These are phyloP conservation scores for Heritiera littoralis DNA, from an alignment of 345 rosid genomes.

Conservation along the genomic window DNA sequence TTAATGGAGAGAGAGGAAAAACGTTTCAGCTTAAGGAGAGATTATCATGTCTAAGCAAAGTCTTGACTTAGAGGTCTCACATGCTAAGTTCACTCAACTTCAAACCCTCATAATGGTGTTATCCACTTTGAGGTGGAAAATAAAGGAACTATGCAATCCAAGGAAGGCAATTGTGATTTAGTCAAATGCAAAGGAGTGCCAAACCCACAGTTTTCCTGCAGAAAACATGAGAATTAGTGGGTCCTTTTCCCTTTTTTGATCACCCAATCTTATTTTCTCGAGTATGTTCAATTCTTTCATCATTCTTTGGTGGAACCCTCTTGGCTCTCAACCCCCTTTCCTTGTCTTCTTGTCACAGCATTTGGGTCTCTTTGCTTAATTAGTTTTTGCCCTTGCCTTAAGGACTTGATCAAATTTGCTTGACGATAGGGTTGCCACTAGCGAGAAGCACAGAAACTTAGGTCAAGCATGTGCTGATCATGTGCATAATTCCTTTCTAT, in stretches of 20 bases:
- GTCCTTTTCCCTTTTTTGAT: constrained; percentile 19
- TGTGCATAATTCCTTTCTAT: too few species aligned
- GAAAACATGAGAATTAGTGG: constrained; percentile 12
- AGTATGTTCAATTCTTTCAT: constrained; percentile 65
- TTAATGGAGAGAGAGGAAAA: not conserved
- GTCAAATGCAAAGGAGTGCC: constrained; percentile 35
- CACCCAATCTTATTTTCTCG: constrained; percentile 23
- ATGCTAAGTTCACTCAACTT: constrained; percentile 43
- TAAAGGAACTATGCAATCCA: not conserved
- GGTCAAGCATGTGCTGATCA: too few species aligned
- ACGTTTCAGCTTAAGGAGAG: constrained; percentile 2
- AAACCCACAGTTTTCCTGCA: not conserved
- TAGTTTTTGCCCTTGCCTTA: constrained; percentile 1
- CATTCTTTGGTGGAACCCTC: constrained; percentile 61
- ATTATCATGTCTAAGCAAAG: constrained; percentile 14
- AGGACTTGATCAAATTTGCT: constrained; percentile 9
- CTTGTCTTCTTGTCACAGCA: constrained; percentile 22
- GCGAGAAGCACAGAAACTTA: too few species aligned
- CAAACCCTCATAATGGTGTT: constrained; percentile 58
- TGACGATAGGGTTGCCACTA: not conserved
- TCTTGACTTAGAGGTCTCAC: constrained; percentile 41
- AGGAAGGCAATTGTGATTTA: constrained; percentile 16
- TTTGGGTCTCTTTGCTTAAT: constrained; percentile 21
- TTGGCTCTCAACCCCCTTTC: not conserved
- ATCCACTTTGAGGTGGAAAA: constrained; percentile 44